A percentile compares a stretch with the other conserved stretches of the same genome.
These are phyloP conservation scores for Talaromyces sp. DNA, from an alignment of 2,329 filamentous ascomycete genomes.

Conservation along the genomic window DNA sequence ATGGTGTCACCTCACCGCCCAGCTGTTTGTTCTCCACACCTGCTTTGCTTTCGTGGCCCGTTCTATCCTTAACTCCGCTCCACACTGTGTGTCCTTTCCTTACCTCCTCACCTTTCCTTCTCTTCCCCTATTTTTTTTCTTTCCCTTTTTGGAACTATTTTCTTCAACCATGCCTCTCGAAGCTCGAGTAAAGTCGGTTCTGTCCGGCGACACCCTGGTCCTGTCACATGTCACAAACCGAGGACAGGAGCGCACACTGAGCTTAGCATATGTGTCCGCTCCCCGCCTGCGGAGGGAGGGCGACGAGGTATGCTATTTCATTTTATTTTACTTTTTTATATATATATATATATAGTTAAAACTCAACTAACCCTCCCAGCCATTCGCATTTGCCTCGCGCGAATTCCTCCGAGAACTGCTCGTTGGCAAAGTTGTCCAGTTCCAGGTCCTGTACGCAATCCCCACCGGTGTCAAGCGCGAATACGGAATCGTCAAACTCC, in stretches of 20 bases:
- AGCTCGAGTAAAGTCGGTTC: constrained; percentile 84
- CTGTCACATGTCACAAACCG: constrained; percentile 78
- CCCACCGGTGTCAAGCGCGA: constrained; percentile 75
- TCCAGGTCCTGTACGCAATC: constrained; percentile 80
- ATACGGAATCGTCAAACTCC: constrained; percentile 75
- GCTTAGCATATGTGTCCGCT: constrained; percentile 86
- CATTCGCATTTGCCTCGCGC: constrained; percentile 88
- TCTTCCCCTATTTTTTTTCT: background rate
- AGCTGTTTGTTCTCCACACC: background rate
- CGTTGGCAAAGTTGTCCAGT: constrained; percentile 83
- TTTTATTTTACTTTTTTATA: background rate
- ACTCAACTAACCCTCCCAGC: constrained; percentile 35
- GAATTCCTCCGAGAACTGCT: constrained; percentile 81
- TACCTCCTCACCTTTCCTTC: background rate
- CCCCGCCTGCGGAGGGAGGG: constrained; percentile 83
- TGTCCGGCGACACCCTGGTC: constrained; percentile 89
- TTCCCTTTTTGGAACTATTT: background rate
- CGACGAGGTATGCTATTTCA: constrained; percentile 61
- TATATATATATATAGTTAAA: background rate
- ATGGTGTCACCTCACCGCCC: background rate
- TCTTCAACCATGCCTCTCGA: constrained; percentile 37
- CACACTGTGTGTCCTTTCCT: background rate
- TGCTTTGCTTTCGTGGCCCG: constrained; percentile 1
- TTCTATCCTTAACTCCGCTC: constrained; percentile 2
- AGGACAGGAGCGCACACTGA: constrained; percentile 76